A percentile compares a stretch with the other conserved stretches of the same genome.
Evolutionary conservation across 768 basidiomycete species (phyloP).

Genomic region (Daedalea quercina): DNA sequence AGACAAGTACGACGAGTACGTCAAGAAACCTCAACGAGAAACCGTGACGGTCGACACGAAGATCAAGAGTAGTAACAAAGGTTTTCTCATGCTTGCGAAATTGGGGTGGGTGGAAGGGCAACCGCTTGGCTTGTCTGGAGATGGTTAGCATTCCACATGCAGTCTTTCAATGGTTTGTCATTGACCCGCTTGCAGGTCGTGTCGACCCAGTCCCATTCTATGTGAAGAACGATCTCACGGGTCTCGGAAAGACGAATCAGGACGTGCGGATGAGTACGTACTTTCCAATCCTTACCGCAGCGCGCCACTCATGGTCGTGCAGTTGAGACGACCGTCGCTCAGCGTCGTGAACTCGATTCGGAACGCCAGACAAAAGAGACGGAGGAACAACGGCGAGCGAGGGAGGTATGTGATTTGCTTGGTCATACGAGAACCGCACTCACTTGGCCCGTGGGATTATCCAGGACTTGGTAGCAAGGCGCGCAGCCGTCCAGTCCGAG

Average conservation of each 20-base stretch:
- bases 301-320: neutral
- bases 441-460: neutral
- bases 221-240: conserved; percentile 70
- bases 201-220: conserved; percentile 80
- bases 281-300: neutral
- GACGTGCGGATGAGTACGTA: conserved; percentile 62
- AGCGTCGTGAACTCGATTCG: conserved; percentile 73
- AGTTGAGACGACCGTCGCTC: conserved; percentile 76
- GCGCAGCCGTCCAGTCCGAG: conserved; percentile 59
- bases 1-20: conserved; percentile 57
- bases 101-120: conserved; percentile 81
- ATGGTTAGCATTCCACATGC: conserved; percentile 41
- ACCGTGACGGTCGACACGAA: conserved; percentile 77
- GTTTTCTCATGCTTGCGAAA: conserved; percentile 73
- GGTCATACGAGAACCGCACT: no score
- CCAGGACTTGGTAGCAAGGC: conserved; percentile 59
- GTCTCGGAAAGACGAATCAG: conserved; percentile 72
- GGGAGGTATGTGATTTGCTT: conserved; percentile 48
- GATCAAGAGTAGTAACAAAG: conserved; percentile 73
- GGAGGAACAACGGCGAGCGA: conserved; percentile 62
- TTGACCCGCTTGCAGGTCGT: conserved; percentile 43
- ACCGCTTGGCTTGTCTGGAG: conserved; percentile 66
- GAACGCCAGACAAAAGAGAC: conserved; percentile 78
- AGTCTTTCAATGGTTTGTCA: neutral
- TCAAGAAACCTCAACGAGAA: conserved; percentile 45